These are phyloP conservation scores for Kodamaea nitidulidarum DNA, from an alignment of 805 yeast species.

Conservation along the genomic window DNA sequence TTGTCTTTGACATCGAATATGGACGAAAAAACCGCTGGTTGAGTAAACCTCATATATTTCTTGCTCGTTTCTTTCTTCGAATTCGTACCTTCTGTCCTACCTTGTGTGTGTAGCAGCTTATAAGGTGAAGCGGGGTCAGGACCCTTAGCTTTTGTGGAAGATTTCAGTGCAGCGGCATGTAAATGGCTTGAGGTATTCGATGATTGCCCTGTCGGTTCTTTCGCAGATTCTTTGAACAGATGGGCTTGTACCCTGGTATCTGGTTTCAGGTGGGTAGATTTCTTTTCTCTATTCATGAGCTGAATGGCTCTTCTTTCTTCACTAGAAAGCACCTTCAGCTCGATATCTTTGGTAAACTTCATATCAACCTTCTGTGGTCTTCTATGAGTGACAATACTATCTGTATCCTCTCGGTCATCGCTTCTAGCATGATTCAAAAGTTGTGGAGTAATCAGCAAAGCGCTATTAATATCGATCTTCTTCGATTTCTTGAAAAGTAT, in stretches of 20 bases:
- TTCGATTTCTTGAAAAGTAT: slow-evolving; percentile 7
- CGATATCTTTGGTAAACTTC: slow-evolving; percentile 12
- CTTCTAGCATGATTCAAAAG: slow-evolving; percentile 9
- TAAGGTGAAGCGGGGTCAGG: no score
- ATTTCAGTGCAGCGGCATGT: no score
- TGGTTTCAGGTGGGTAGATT: not conserved
- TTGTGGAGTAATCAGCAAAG: slow-evolving; percentile 9
- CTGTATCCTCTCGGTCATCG: slow-evolving; percentile 6
- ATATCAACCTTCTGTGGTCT: slow-evolving; percentile 9
- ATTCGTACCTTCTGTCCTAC: not conserved
- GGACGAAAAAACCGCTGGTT: slow-evolving; percentile 1
- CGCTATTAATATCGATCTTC: slow-evolving; percentile 11
- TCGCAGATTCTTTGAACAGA: not conserved
- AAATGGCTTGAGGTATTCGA: no score
- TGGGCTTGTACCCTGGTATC: not conserved
- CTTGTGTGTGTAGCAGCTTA: no score
- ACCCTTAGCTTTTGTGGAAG: no score
- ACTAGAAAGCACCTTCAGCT: slow-evolving; percentile 10
- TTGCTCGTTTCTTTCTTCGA: not conserved
- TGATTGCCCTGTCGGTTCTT: not conserved
- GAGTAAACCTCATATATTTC: not conserved
- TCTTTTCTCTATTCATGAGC: slow-evolving; percentile 2
- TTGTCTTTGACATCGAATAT: slow-evolving; percentile 2
- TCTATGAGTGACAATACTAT: slow-evolving; percentile 2
- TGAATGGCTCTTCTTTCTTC: slow-evolving; percentile 11